Evolutionary conservation across 2,329 filamentous ascomycete species (phyloP), one percentile per base, ranked within the genome.

Genomic region (Ophiostoma montium): DNA sequence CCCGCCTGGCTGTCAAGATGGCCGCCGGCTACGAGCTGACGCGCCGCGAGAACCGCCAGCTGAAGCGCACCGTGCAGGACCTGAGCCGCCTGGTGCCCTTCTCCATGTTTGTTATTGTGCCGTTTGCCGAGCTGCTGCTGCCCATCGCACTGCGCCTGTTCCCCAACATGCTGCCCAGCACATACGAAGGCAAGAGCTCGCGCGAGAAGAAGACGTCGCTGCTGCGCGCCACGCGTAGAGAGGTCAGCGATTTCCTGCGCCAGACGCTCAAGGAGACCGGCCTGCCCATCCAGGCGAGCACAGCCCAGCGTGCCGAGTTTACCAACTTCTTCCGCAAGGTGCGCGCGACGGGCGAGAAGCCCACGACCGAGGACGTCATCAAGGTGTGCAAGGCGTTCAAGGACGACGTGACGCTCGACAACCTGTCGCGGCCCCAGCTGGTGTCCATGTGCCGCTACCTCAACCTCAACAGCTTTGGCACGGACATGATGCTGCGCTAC

Each of bases 311-410:
- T 61, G 88, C 95, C 57, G 92, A 96, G 64, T 98, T 98, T 59
- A 76, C 84, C 53, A 86, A 90, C 60, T 98, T 98, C 69, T 98
- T 98, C 82, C 84, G 86, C 63, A 98, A 98, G 72, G 78, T 96
- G 54, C 76, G 92, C 48, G 81, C 86, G 16, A 95, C 90, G 1
- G 92, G 90, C 55, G 90, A 96, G 70, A 75, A 83, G 42, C 92
- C 92, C 1, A 92, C 86, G 5, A 77, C 81, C 48, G 77, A 89
- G 56, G 92, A 98, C 62, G 87, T 98, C 55, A 94, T 98, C 72
- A 95, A 92, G 68, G 90, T 98, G 55, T 96, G 92, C 80, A 94
- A 95, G 74, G 84, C 94, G 56, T 98, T 98, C 78, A 94, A 92
- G 65, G 92, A 98, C 63, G 92, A 98, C 65, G 64, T 98, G 59